Evolutionary conservation across 2,329 filamentous ascomycete genomes (phyloP), one percentile per base, ranked within the genome.

Genomic region (Ophiostoma angusticollis): DNA sequence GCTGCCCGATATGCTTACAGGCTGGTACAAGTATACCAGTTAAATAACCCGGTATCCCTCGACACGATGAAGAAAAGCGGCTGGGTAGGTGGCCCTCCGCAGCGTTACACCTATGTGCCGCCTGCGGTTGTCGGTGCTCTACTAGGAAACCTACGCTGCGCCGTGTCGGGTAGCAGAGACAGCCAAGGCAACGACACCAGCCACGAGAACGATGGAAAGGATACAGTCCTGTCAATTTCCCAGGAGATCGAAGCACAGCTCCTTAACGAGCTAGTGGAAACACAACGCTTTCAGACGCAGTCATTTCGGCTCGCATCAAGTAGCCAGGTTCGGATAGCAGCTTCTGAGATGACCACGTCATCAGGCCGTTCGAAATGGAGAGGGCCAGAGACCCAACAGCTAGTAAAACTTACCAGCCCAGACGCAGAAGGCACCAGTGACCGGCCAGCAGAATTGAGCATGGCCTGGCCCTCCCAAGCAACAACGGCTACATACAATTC

Each of bases 21-120:
- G 47, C 59, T 75, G 31, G 47, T 63, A 17, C 63, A 78, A 47
- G 61, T 80, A 1, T 80, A 78, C 49, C 64, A 74, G 53, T 62
- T 80, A 19, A 77, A 78, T 48, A 68, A 79, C 50, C 69, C 74
- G 0, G 59, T 75, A 2, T 56, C 64, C 1, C 56, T 72, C 2
- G 56, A 60, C 0, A 59, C 66, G 37, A 70, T 79, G 60, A 64
- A 62, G 31, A 57, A 61, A 30, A 67, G 70, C 28, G 73, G 70
- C 0, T 75, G 73, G 68, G 51, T 76, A 0, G 58, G 62, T 5
- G 56, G 58, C 1, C 40, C 46, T 4, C 65, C 74, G n/a, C 58
- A 61, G 19, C 67, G 65, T 35, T 76, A 68, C 43, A 54, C 56
- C 3, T 74, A 68, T 46, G 54, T 79, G 1, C 68, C 68, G 2